Evolutionary conservation across 345 rosid genomes (phyloP), one percentile per base, ranked within the genome.

Genomic region (Erucastrum elatum): DNA sequence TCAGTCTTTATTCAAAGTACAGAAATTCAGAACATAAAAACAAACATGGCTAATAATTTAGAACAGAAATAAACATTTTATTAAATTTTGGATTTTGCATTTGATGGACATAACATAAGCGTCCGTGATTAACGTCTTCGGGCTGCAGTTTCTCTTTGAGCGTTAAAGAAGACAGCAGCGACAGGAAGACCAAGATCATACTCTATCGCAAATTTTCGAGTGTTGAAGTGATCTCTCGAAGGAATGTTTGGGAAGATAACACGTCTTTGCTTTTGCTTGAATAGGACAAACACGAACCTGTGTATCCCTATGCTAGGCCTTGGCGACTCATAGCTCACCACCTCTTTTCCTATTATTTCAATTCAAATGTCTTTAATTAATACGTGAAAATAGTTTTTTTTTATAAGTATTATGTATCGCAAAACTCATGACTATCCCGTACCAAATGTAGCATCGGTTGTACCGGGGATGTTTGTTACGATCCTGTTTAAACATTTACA

Each of bases 101-200:
- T 17, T 34, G 68, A 72, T 72, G 41, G 34, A 65, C 29, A 71
- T 1, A 30, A 59, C 21, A 21, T 21, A 21, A 21, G 21, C 21
- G 21, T 21, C 10, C 34, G 30, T 62, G 56, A 63, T 74, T 65
- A 88, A 82, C 95, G 87, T 68, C 85, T 83, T 39, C 92, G 84
- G 25, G 90, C 86, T 8, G 93, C 96, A 12, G 93, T 87, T 74
- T 89, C 93, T 59, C 90, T 81, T 59, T 87, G 91, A 5, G 93
- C 88, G 70, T 90, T 87, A 82, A 90, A 90, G 83, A 87, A 90
- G 74, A 89, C 89, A 66, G 90, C 90, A 15, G 91, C 93, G 10
- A 87, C 96, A 29, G 96, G 96, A 21, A 85, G 90, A n/a, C 84
- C 90, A 0, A 90, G 87, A 46, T 83, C 91, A 66, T 85, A 75